phyloP scores from a whole-genome alignment of 768 basidiomycete genomes.

The Leccinum pellstonianum region DNA sequence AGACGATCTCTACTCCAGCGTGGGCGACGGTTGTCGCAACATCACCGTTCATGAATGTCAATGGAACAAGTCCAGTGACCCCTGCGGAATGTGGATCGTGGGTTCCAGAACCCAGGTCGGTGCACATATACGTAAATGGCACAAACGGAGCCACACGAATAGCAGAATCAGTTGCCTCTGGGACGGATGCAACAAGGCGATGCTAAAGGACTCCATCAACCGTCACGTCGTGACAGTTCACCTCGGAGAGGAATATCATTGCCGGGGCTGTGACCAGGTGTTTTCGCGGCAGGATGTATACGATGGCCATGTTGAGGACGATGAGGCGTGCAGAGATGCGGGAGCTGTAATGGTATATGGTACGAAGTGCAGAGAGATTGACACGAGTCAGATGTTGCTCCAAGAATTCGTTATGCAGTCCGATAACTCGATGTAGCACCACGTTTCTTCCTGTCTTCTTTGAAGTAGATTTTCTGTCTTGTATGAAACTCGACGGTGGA shows the following conservation, averaged over 20 bases:
- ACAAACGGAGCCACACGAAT: not conserved
- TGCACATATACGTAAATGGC: slow-evolving; percentile 6
- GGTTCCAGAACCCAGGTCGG: not conserved
- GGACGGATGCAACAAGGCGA: not conserved
- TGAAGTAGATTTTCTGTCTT: not conserved
- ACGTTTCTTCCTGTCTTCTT: not conserved
- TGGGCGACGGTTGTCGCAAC: too few species aligned
- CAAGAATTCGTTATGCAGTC: not conserved
- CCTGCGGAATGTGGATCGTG: slow-evolving; percentile 8
- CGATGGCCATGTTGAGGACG: not conserved
- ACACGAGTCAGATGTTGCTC: not conserved
- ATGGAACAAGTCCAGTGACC: not conserved
- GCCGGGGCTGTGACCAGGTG: not conserved
- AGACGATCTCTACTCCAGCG: not conserved
- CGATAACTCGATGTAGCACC: not conserved
- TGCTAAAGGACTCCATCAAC: not conserved
- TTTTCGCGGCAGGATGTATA: slow-evolving; percentile 9
- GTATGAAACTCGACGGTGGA: not conserved
- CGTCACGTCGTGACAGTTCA: slow-evolving; percentile 6
- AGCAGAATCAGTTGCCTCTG: not conserved
- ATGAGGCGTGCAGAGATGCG: not conserved
- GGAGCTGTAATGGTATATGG: not conserved
- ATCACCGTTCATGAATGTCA: slow-evolving; percentile 5
- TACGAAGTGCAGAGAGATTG: not conserved
- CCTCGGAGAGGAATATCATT: not conserved